These are phyloP conservation scores for Persicaria tinctoria DNA, from an alignment of 148 eudicot species.

Conservation along the genomic window DNA sequence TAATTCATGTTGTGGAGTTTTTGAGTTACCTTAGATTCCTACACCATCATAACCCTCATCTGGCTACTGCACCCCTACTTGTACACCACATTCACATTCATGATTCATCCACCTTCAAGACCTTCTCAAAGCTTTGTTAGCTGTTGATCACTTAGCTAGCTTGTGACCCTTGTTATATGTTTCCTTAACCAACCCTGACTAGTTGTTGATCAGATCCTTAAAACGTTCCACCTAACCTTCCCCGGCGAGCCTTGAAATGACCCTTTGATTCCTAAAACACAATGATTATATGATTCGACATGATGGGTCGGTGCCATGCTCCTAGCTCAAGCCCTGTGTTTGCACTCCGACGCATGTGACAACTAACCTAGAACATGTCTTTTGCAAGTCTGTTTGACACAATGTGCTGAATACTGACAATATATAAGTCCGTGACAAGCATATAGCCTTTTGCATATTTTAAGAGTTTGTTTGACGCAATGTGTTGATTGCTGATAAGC, in stretches of 20 bases:
- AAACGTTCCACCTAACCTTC: not conserved
- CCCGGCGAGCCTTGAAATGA: not conserved
- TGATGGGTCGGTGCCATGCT: not conserved
- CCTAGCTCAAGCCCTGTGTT: not conserved
- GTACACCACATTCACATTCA: conserved; percentile 10
- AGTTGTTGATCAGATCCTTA: not conserved
- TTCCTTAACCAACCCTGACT: not conserved
- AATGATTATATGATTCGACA: not conserved
- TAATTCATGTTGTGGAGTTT: not conserved
- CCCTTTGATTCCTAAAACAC: not conserved
- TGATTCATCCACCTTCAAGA: not conserved
- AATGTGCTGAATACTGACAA: too few species aligned
- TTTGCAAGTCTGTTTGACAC: too few species aligned
- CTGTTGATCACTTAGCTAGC: not conserved
- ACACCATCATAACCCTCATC: conserved; percentile 27
- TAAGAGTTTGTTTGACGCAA: too few species aligned
- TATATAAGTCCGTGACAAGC: too few species aligned
- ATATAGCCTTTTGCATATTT: too few species aligned
- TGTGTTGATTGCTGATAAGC: too few species aligned
- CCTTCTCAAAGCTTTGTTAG: not conserved
- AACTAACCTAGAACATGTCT: not conserved
- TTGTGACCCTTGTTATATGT: too few species aligned
- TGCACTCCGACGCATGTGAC: not conserved
- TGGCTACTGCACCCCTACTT: conserved; percentile 20
- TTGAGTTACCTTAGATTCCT: conserved; percentile 24